Base-by-base conservation (phyloP, 768 basidiomycete species). In the Termitomyces sp. region DNA sequence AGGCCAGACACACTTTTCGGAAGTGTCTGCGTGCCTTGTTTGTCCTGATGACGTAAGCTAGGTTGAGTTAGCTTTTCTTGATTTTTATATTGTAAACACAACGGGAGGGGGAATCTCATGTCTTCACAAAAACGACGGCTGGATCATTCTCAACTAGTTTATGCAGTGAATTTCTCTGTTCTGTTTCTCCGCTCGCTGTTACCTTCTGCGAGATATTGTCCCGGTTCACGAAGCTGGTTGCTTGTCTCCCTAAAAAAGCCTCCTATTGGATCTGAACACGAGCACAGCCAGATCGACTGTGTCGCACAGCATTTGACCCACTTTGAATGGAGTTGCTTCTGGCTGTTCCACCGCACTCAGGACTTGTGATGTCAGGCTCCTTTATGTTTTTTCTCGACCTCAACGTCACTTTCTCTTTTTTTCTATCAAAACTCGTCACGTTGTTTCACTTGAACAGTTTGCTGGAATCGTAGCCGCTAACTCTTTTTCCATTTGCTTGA, bases 1-100 rank as follows among this genome's bases (percentile, higher is more conserved):
- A 56, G 53, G 53, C 58, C 54, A 52, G 59, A 48, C 59, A 56
- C 28, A 21, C 41, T 46, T 59, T 64, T 55, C 51, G 55, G 55
- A 66, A 62, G 63, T 60, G 40, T 22, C 21, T 58, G 75, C 72
- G 74, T 77, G 72, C 59, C 67, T 68, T 77, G 69, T 76, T 76
- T 76, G 72, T 41, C 46, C 11, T 8, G 9, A 40, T 73, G 66
- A 74, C 63, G 53, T 73, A 72, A 73, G 51, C 40, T 44, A 56
- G 46, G 42, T 15, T 26, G 28, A 43, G 17, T 6, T 5, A 11
- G 12, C 12, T 14, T 5, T 32, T 14, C 14, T 37, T 17, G 35
- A 37, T 17, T 37, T 37, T 17, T 37, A 6, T 15, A 17, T 17
- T 12, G 34, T 35, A 14, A 35, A 35, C 34, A 37, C 5, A 17